phyloP scores from a whole-genome alignment of 2,329 filamentous ascomycete species.

The Neofusicoccum kwambonambiense region DNA sequence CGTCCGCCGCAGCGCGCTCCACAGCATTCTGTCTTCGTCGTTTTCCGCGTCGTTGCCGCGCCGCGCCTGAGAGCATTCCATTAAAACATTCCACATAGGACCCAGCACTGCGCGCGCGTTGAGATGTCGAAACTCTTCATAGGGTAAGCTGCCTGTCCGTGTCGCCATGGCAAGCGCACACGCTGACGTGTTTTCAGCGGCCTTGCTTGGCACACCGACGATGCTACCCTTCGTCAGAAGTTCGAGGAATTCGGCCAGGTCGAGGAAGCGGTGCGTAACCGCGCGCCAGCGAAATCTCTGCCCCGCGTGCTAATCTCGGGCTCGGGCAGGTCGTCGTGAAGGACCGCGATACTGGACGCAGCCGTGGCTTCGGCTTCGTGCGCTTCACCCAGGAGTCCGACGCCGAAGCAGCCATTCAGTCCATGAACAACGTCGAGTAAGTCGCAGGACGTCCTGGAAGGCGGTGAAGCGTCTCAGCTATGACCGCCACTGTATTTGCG shows the following conservation, averaged over 20 bases:
- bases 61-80: neutral
- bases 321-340: conserved; percentile 82
- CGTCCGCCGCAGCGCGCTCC: neutral
- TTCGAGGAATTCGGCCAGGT: conserved; percentile 90
- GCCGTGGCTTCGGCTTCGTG: conserved; percentile 96
- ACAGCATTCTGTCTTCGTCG: neutral
- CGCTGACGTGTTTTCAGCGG: conserved; percentile 58
- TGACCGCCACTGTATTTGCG: conserved; percentile 4
- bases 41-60: neutral
- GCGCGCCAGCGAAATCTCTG: neutral
- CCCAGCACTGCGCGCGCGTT: conserved; percentile 20
- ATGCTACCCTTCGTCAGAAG: conserved; percentile 79
- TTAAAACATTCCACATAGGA: conserved; percentile 11
- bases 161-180: conserved; percentile 19
- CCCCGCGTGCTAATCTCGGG: neutral
- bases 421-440: conserved; percentile 90
- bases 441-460: conserved; percentile 33
- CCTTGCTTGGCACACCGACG: conserved; percentile 98
- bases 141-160: conserved; percentile 61
- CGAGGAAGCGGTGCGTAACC: conserved; percentile 83
- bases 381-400: conserved; percentile 76
- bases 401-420: conserved; percentile 71
- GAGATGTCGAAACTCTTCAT: conserved; percentile 93
- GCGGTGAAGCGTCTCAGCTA: conserved; percentile 15
- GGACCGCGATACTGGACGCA: conserved; percentile 93